Percentiles rank a stretch among this genome's conserved stretches.
Evolutionary conservation across 257 asterid genomes (phyloP).

Genomic region (Scutellaria galericulata): DNA sequence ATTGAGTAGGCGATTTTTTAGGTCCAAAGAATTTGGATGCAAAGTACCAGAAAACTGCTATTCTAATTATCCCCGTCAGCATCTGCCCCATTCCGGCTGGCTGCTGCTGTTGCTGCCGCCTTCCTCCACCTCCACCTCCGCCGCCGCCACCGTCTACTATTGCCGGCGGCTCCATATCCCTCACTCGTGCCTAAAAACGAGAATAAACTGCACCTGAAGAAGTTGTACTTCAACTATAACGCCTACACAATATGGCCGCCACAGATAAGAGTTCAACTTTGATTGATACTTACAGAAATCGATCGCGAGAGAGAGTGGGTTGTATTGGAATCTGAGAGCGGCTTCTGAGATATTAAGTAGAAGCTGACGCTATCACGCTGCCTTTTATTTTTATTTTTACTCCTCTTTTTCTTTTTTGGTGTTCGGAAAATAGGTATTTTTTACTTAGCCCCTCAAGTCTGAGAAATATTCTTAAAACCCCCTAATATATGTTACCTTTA

Average conservation of each 20-base stretch:
- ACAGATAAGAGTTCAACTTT: slow-evolving; percentile 23
- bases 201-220: slow-evolving; percentile 8
- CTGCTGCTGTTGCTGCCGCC: slow-evolving; percentile 52
- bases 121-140: slow-evolving; percentile 47
- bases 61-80: slow-evolving; percentile 83
- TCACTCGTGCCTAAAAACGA: slow-evolving; percentile 3
- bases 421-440: background rate
- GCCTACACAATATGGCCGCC: slow-evolving; percentile 22
- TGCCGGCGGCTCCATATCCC: slow-evolving; percentile 67
- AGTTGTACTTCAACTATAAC: slow-evolving; percentile 6
- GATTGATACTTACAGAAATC: slow-evolving; percentile 16
- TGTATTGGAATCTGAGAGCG: slow-evolving; percentile 33
- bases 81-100: slow-evolving; percentile 75
- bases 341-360: slow-evolving; percentile 32
- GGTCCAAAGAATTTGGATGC: slow-evolving; percentile 91
- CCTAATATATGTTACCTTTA: background rate
- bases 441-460: slow-evolving; percentile 22
- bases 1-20: slow-evolving; percentile 59
- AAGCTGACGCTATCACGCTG: slow-evolving; percentile 2
- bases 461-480: slow-evolving; percentile 2
- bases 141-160: slow-evolving; percentile 41
- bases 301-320: slow-evolving; percentile 28
- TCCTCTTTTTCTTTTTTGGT: background rate
- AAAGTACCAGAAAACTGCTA: slow-evolving; percentile 96
- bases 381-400: background rate